Evolutionary conservation across 345 rosid species (phyloP).

Genomic region (Anacardium occidentale): DNA sequence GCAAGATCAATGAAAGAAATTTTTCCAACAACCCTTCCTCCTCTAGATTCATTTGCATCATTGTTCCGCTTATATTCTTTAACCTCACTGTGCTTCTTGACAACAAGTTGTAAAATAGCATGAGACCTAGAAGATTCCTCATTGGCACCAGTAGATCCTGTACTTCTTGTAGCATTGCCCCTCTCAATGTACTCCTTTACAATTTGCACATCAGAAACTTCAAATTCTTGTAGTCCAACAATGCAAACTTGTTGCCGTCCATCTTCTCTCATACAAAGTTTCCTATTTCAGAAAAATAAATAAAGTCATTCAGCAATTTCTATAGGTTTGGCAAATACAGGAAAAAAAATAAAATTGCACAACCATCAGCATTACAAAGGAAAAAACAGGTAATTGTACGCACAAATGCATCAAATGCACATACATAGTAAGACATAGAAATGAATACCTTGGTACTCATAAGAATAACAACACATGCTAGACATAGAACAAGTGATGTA

Average conservation of each 20-base stretch:
- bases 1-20: conserved; percentile 99
- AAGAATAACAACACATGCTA: background rate
- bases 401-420: background rate
- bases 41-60: conserved; percentile 69
- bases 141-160: conserved; percentile 96
- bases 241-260: conserved; percentile 98
- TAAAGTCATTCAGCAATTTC: conserved; percentile 9
- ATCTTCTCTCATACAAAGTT: conserved; percentile 99
- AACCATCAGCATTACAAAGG: conserved; percentile 9
- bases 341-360: background rate
- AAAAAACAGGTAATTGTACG: background rate
- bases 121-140: conserved; percentile 99
- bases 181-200: conserved; percentile 91
- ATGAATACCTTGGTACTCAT: background rate
- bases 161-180: conserved; percentile 93
- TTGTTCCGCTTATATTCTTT: conserved; percentile 79
- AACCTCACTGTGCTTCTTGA: conserved; percentile 81
- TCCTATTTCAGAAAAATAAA: conserved; percentile 44
- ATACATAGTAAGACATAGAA: background rate
- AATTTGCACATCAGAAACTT: conserved; percentile 91
- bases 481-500: background rate
- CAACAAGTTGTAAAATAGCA: conserved; percentile 91
- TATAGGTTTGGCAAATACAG: too few species aligned
- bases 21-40: conserved; percentile 86
- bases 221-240: conserved; percentile 95